Evolutionary conservation across 2,329 filamentous ascomycete genomes (phyloP).

Genomic region (Lecanicillium sp.): DNA sequence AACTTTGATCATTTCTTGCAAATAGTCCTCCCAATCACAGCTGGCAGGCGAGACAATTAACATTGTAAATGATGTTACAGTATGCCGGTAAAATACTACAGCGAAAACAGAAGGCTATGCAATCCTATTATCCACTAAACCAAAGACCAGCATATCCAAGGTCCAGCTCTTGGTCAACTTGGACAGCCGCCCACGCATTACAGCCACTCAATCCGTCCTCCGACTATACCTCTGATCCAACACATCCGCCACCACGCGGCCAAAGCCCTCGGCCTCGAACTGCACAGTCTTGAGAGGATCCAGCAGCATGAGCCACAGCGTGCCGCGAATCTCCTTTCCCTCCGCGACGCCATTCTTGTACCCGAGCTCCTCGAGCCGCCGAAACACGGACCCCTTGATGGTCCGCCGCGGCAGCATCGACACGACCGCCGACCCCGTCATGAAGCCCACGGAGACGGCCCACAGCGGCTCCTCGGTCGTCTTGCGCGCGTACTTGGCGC

Average conservation of each 20-base stretch:
- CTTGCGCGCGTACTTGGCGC: slow-evolving; percentile 19
- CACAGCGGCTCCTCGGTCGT: slow-evolving; percentile 22
- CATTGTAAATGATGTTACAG: too few species aligned
- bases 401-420: slow-evolving; percentile 16
- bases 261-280: slow-evolving; percentile 13
- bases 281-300: slow-evolving; percentile 13
- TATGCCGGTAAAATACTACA: too few species aligned
- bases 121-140: too few species aligned
- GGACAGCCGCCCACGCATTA: too few species aligned
- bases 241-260: slow-evolving; percentile 5
- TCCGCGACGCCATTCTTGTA: slow-evolving; percentile 11
- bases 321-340: slow-evolving; percentile 15
- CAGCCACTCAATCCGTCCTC: too few species aligned
- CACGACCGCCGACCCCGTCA: slow-evolving; percentile 17
- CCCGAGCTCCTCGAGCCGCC: slow-evolving; percentile 18
- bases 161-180: too few species aligned
- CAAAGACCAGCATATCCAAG: too few species aligned
- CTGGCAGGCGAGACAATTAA: too few species aligned
- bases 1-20: too few species aligned
- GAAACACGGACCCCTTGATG: slow-evolving; percentile 19
- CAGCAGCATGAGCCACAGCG: slow-evolving; percentile 16
- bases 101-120: too few species aligned
- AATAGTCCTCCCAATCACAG: too few species aligned
- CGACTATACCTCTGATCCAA: slow-evolving; percentile 5
- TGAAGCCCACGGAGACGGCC: slow-evolving; percentile 14